Conservation (phyloP, 192 early-diverging fungal genomes). For the Coemansia sp. region DNA sequence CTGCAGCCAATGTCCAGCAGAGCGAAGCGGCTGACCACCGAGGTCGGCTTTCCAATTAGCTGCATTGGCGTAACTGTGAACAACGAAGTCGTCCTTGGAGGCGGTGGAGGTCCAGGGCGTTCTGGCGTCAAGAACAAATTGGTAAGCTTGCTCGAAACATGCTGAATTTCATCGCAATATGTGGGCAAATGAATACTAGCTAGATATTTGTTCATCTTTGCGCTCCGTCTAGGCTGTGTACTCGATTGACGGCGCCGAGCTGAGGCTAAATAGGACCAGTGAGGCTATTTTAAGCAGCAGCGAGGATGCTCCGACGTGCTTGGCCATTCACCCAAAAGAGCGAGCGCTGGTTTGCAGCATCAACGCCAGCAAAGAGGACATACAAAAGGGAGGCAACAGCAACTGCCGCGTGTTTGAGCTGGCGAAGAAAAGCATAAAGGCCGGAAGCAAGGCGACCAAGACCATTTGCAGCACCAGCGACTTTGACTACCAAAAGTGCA, state of each 20-base stretch:
- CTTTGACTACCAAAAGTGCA: conserved; percentile 40
- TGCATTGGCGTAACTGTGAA: conserved; percentile 56
- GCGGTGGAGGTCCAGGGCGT: conserved; percentile 79
- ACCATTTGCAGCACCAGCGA: conserved; percentile 35
- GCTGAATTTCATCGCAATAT: too few species aligned
- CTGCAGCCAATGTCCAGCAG: neutral
- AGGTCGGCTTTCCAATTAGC: conserved; percentile 60
- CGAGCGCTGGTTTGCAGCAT: conserved; percentile 62
- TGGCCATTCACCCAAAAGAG: conserved; percentile 77
- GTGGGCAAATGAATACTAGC: too few species aligned
- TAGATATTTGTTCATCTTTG: conserved; percentile 2
- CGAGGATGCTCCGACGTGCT: conserved; percentile 82
- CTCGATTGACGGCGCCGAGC: conserved; percentile 39
- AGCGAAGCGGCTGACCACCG: conserved; percentile 18
- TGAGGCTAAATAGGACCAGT: conserved; percentile 19
- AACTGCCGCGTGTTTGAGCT: conserved; percentile 76
- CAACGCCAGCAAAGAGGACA: conserved; percentile 59
- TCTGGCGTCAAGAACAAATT: conserved; percentile 87
- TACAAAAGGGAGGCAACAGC: conserved; percentile 66
- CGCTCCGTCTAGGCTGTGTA: conserved; percentile 49
- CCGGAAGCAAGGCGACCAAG: conserved; percentile 11
- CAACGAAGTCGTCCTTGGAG: conserved; percentile 66
- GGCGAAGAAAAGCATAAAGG: conserved; percentile 23
- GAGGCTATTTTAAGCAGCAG: conserved; percentile 52
- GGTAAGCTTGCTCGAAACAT: conserved; percentile 46